Evolutionary conservation across 345 rosid genomes (phyloP).

Genomic region (Populus tremula): DNA sequence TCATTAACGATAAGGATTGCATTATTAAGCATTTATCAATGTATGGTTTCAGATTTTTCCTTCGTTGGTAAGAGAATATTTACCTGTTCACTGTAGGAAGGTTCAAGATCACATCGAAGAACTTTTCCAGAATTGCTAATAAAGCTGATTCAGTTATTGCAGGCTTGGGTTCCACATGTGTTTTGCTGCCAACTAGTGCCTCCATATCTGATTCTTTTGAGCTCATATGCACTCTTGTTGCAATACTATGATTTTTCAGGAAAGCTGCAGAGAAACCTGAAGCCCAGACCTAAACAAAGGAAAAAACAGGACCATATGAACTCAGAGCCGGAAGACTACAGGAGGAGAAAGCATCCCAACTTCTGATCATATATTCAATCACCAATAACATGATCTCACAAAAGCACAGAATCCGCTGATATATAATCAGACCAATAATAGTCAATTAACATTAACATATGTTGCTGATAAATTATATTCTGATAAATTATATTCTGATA

Average conservation of each 20-base stretch:
- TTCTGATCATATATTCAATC: background rate
- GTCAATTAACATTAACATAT: background rate
- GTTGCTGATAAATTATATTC: background rate
- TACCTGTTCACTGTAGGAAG: constrained; percentile 88
- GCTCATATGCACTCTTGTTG: constrained; percentile 54
- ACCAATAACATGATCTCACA: background rate
- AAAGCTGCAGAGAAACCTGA: constrained; percentile 96
- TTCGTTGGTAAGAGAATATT: background rate
- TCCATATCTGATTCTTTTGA: constrained; percentile 32
- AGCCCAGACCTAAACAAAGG: constrained; percentile 80
- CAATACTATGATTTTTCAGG: constrained; percentile 80
- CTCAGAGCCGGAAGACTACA: background rate
- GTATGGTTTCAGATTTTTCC: background rate
- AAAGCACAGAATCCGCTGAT: background rate
- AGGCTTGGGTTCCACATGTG: constrained; percentile 54
- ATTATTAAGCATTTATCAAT: background rate
- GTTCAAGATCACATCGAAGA: constrained; percentile 68
- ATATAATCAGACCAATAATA: background rate
- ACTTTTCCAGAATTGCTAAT: constrained; percentile 74
- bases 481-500: background rate
- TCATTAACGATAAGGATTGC: background rate
- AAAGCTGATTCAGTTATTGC: constrained; percentile 74
- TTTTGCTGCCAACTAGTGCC: constrained; percentile 23
- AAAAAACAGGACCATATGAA: constrained; percentile 9
- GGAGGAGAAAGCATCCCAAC: background rate